phyloP scores from a whole-genome alignment of 2,329 filamentous ascomycete genomes.

The Chaetomium olivaceum region DNA sequence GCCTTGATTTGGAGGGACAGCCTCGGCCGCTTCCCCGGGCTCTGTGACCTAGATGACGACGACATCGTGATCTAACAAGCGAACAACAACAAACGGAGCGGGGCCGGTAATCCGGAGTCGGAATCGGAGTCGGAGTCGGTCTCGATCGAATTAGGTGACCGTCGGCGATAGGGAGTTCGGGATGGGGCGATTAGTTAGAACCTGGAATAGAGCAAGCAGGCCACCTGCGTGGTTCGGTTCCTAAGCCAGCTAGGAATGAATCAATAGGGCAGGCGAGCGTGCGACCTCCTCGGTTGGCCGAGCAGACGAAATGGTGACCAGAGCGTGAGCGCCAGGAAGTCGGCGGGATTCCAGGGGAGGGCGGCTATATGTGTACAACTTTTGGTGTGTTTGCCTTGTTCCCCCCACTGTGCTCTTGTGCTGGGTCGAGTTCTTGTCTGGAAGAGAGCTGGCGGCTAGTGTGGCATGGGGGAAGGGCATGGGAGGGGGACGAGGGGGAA shows the following conservation, averaged over 20 bases:
- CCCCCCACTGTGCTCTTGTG: not conserved
- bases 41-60: slow-evolving; percentile 30
- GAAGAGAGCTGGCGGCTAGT: slow-evolving; percentile 24
- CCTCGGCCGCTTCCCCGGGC: slow-evolving; percentile 53
- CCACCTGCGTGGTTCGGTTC: slow-evolving; percentile 22
- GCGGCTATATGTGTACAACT: slow-evolving; percentile 34
- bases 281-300: slow-evolving; percentile 24
- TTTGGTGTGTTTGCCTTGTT: not conserved
- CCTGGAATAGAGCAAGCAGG: slow-evolving; percentile 6
- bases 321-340: slow-evolving; percentile 24
- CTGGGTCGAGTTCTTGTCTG: no score
- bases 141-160: not conserved
- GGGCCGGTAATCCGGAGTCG: not conserved
- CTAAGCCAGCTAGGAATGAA: slow-evolving; percentile 29
- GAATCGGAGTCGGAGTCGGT: not conserved
- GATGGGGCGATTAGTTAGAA: slow-evolving; percentile 2
- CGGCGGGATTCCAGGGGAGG: slow-evolving; percentile 22
- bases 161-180: no score
- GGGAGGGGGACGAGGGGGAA: not conserved
- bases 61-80: slow-evolving; percentile 24
- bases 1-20: slow-evolving; percentile 53
- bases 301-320: slow-evolving; percentile 21
- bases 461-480: not conserved
- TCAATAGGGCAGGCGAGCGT: slow-evolving; percentile 16
- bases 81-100: not conserved